A percentile compares a stretch with the other conserved stretches of the same genome.
These are phyloP conservation scores for Leccinellum luteum DNA, from an alignment of 768 basidiomycete genomes.

Conservation along the genomic window DNA sequence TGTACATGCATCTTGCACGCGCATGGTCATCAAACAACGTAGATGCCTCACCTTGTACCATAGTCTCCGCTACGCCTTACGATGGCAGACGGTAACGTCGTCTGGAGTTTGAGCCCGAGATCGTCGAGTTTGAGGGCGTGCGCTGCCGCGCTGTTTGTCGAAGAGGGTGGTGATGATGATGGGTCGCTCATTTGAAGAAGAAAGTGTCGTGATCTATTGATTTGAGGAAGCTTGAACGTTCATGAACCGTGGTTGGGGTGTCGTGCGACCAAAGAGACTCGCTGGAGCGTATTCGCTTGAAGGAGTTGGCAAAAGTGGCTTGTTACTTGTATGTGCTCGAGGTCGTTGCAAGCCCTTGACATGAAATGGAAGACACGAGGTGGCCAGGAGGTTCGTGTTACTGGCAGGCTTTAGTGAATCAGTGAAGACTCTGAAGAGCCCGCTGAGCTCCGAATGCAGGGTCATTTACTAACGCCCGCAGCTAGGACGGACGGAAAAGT, in stretches of 20 bases:
- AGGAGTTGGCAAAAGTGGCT: background rate
- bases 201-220: background rate
- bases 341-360: background rate
- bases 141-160: background rate
- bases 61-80: background rate
- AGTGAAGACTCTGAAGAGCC: background rate
- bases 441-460: too few relatives aligned
- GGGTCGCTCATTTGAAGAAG: background rate
- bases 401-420: background rate
- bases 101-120: background rate
- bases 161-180: background rate
- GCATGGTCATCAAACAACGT: background rate
- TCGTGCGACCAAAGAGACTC: background rate
- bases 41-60: background rate
- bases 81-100: background rate
- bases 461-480: too few relatives aligned
- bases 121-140: background rate
- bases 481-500: too few relatives aligned
- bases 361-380: slow-evolving; percentile 10
- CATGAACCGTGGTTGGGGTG: background rate
- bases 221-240: background rate
- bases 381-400: slow-evolving; percentile 2
- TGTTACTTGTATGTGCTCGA: background rate
- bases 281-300: background rate
- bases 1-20: too few relatives aligned